Conservation (phyloP, 805 yeast genomes). For the Monosporozyma servazzii region DNA sequence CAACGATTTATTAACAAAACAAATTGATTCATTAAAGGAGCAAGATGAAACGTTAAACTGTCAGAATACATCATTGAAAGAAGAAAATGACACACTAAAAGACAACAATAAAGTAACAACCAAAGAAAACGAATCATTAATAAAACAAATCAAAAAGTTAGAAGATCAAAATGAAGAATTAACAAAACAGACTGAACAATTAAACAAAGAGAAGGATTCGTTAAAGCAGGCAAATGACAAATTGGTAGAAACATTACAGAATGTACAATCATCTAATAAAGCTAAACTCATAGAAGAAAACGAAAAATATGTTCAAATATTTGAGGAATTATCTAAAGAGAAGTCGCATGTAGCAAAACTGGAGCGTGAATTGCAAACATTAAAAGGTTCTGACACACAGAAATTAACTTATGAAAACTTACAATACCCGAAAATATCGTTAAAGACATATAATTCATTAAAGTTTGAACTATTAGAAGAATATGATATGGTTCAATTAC, state of each 20-base stretch:
- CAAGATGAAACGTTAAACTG: too few relatives aligned
- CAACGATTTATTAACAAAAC: too few relatives aligned
- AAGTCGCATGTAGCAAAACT: neutral
- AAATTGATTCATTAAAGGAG: too few relatives aligned
- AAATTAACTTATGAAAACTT: constrained; percentile 3
- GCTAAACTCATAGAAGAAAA: neutral
- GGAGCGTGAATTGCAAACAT: neutral
- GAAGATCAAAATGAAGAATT: neutral
- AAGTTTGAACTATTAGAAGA: constrained; percentile 21
- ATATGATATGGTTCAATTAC: constrained; percentile 25
- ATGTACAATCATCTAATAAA: neutral
- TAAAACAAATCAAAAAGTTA: neutral
- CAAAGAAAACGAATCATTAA: neutral
- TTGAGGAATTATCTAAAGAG: neutral
- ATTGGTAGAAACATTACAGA: neutral
- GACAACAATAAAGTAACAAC: too few relatives aligned
- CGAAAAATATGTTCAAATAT: neutral
- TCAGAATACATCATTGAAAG: too few relatives aligned
- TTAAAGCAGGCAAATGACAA: neutral
- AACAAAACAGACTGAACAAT: neutral
- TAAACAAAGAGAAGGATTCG: neutral
- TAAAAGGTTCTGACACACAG: neutral
- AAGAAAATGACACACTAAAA: too few relatives aligned
- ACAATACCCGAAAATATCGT: constrained; percentile 1
- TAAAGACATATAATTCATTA: neutral